Evolutionary conservation across 2,329 filamentous ascomycete genomes (phyloP).

Genomic region (Colletotrichum sp.): DNA sequence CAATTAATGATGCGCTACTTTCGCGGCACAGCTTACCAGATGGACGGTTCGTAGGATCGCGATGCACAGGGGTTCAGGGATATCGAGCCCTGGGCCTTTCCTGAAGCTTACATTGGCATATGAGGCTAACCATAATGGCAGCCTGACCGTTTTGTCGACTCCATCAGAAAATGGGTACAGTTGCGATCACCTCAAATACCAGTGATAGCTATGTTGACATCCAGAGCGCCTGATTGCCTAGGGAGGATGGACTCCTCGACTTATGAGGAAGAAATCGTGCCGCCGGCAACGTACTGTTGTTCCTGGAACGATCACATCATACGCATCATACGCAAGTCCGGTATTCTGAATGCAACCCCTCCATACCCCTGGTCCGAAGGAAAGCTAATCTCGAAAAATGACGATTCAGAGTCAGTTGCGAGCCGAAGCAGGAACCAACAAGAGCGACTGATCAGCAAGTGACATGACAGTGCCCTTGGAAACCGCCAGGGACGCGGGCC

Average conservation of each 20-base stretch:
- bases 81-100: neutral
- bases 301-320: neutral
- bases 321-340: neutral
- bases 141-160: neutral
- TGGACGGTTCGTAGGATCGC: neutral
- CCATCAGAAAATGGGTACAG: neutral
- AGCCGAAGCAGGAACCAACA: neutral
- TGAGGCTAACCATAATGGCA: neutral
- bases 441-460: neutral
- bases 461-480: neutral
- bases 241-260: neutral
- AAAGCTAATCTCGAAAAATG: neutral
- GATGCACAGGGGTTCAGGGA: neutral
- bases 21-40: neutral
- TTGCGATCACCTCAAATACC: neutral
- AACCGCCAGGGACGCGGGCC: neutral
- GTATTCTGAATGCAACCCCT: neutral
- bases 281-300: neutral
- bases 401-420: neutral
- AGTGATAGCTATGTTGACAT: neutral
- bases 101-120: neutral
- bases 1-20: neutral
- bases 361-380: neutral
- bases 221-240: neutral
- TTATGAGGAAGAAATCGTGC: neutral